Evolutionary conservation across 2,329 filamentous ascomycete species (phyloP), one percentile per base, ranked within the genome.

Genomic region (Aspergillus latus): DNA sequence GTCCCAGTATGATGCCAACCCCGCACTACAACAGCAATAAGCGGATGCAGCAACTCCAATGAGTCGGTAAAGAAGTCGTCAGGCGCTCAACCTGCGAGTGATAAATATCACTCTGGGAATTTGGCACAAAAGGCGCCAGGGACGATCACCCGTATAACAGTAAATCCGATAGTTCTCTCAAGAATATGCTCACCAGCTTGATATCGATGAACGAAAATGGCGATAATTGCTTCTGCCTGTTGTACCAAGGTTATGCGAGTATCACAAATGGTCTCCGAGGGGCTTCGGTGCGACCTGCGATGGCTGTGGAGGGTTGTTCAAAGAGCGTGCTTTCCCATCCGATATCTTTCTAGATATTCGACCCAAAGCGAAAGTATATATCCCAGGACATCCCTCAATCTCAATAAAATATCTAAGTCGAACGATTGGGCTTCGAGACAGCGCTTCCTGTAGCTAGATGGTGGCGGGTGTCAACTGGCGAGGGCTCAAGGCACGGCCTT

Each of bases 11-110:
- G 21, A 42, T 42, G 8, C n/a, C 39, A 42, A 43, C 54, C 57
- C 57, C 54, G 57, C 57, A 49, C 40, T 40, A 15, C 26, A 49
- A 21, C 21, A 21, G 21, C 45, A 39, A 44, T 40, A 47, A 45
- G 49, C 13, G 42, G 43, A 32, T 36, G 21, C 16, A n/a, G 50
- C 47, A 39, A 49, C 40, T 16, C 21, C 21, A 21, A 21, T 21
- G 21, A 21, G 21, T 21, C 21, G 21, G 21, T 21, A 21, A 21
- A 21, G 21, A 21, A 21, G 21, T 21, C 21, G 21, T 15, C 36
- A 37, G 28, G 34, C 53, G 30, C 40, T 54, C 42, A 29, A 50
- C 29, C 26, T 13, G 52, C 32, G 10, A 44, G 16, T 3, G 28
- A 29, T 26, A 21, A 5, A 2, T 32, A 52, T 50, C 15, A 13